These are phyloP conservation scores for Aegilops umbellulata DNA, from an alignment of 176 grass and related monocot genomes.

Conservation along the genomic window DNA sequence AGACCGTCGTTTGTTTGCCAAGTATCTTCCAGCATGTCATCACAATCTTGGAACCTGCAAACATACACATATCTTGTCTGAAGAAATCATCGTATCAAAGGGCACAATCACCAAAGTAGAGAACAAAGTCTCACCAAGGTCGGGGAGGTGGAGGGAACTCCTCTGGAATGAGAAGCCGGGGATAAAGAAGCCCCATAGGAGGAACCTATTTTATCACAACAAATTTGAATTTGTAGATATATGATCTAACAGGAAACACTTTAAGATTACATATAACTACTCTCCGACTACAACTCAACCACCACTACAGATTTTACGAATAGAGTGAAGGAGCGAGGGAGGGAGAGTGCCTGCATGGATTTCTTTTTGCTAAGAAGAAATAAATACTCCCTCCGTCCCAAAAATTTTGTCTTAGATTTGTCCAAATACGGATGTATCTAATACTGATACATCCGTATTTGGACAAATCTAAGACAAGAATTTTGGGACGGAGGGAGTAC, in stretches of 20 bases:
- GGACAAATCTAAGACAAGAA: too few species aligned
- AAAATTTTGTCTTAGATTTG: too few species aligned
- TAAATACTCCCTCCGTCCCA: too few species aligned
- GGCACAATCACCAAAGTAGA: neutral
- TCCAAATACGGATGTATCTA: too few species aligned
- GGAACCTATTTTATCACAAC: conserved; percentile 63
- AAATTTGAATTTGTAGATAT: conserved; percentile 5
- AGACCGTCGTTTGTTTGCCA: conserved; percentile 61
- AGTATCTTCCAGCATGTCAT: conserved; percentile 97
- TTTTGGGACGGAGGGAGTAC: too few species aligned
- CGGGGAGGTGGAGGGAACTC: conserved; percentile 83
- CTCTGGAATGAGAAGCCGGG: conserved; percentile 80
- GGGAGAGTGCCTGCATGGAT: neutral
- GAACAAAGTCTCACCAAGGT: conserved; percentile 64
- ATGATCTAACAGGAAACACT: neutral
- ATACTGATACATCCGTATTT: too few species aligned
- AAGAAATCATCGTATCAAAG: conserved; percentile 15
- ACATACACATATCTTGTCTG: conserved; percentile 19
- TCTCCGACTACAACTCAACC: conserved; percentile 2
- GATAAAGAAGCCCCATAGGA: conserved; percentile 96
- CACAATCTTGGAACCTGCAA: conserved; percentile 87
- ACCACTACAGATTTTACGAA: neutral
- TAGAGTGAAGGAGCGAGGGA: neutral
- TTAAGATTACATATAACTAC: neutral
- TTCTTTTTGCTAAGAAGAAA: neutral